Percentiles rank a stretch among this genome's conserved stretches.
Conservation (phyloP, 495 filamentous ascomycete genomes). For the Antarctomyces pellizariae region DNA sequence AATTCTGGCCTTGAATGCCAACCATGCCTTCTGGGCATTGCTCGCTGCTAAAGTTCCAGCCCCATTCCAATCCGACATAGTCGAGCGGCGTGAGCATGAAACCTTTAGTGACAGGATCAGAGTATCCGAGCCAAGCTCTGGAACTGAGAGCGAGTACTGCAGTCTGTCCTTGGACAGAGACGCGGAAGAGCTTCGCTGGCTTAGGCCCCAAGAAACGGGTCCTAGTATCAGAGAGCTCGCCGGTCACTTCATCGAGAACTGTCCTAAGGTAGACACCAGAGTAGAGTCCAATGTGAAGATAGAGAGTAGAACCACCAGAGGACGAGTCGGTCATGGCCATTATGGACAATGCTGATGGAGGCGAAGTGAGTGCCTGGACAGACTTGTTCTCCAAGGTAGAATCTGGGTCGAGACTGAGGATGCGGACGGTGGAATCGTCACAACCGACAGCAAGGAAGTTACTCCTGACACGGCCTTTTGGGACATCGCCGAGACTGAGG, state of each 20-base stretch:
- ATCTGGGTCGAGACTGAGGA: constrained; percentile 75
- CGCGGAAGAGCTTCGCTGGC: constrained; percentile 65
- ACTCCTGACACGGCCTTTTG: constrained; percentile 64
- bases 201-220: constrained; percentile 85
- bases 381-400: constrained; percentile 78
- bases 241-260: constrained; percentile 79
- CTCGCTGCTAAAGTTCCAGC: constrained; percentile 88
- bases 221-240: constrained; percentile 80
- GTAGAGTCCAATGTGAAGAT: constrained; percentile 84
- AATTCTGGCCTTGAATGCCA: constrained; percentile 71
- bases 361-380: constrained; percentile 76
- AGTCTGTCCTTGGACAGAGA: constrained; percentile 58
- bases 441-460: constrained; percentile 89
- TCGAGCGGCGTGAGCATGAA: constrained; percentile 84
- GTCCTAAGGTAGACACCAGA: constrained; percentile 90
- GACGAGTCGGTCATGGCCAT: constrained; percentile 81
- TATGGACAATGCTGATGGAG: constrained; percentile 74
- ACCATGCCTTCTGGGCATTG: constrained; percentile 89
- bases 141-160: constrained; percentile 83
- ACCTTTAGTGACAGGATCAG: constrained; percentile 52
- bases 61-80: constrained; percentile 75
- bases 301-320: constrained; percentile 50
- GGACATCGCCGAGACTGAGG: constrained; percentile 79
- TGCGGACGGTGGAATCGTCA: constrained; percentile 85
- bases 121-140: constrained; percentile 82